Percentiles rank a stretch among this genome's conserved stretches.
phyloP scores from a whole-genome alignment of 306 rosid genomes.

The Rosa persica region DNA sequence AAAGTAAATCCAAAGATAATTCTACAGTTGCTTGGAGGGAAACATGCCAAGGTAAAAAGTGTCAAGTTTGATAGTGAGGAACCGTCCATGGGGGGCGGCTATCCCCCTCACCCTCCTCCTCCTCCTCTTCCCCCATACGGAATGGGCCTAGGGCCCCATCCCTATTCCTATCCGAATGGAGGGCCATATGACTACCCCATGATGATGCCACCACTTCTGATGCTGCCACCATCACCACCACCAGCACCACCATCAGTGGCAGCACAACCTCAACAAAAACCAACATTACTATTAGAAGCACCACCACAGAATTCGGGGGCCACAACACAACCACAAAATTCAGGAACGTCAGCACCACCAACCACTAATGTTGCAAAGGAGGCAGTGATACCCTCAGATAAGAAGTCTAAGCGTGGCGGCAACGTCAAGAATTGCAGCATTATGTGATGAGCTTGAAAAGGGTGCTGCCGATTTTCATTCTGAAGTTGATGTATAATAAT shows the following conservation, averaged over 20 bases:
- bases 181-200: constrained; percentile 23
- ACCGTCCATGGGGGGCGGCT: constrained; percentile 4
- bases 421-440: not conserved
- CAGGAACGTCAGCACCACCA: not conserved
- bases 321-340: not conserved
- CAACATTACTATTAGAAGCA: not conserved
- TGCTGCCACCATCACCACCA: not conserved
- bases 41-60: constrained; percentile 39
- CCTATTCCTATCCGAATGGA: not conserved
- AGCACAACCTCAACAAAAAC: not conserved
- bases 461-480: not conserved
- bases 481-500: not conserved
- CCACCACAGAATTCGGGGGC: not conserved
- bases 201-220: not conserved
- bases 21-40: constrained; percentile 33
- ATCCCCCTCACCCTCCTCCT: not conserved
- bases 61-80: constrained; percentile 44
- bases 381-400: not conserved
- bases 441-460: constrained; percentile 4
- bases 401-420: not conserved
- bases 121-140: not conserved
- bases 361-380: not conserved
- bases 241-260: not conserved
- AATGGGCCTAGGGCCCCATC: constrained; percentile 2
- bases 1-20: constrained; percentile 40